Base-by-base conservation (phyloP, 345 rosid species). In the Salix arbutifolia region DNA sequence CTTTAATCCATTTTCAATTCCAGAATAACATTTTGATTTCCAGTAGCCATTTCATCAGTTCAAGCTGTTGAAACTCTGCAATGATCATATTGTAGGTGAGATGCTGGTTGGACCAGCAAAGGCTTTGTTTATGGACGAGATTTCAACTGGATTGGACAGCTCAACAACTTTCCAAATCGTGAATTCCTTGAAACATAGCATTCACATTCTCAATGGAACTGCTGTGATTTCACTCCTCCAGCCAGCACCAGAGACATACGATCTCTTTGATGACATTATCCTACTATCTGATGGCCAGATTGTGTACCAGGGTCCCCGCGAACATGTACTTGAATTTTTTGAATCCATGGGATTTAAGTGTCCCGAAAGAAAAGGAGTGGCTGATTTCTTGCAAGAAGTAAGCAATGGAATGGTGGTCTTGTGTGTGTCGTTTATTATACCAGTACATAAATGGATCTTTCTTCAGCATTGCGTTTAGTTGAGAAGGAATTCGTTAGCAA, bases 301-400 rank as follows among this genome's bases (percentile, higher is more conserved):
- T 7, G 83, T 90, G 71, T 92, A 89, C 84, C 97, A 92, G 50
- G 97, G 94, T 38, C 90, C 90, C 4, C 87, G 91, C 3, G 91
- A 89, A 76, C 68, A 82, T 18, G 85, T 88, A 28, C 86, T 89
- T 2, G 86, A 76, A 0, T 92, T 92, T 71, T 92, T 90, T 6
- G 89, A 88, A 69, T 66, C 71, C 1, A 86, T 88, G 92, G 97
- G 97, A 65, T 92, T 92, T 82, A 86, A 73, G 68, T 92, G 94
- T 82, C 94, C 97, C 19, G 84, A 82, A 79, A 86, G 97, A 81
- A 92, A 92, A 86, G 95, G 91, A 5, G 84, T 84, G 12, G 97
- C 95, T 33, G 97, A 90, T 75, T 92, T 89, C 86, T 81, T 92
- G 75, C 97, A 92, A 67, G 97, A 92, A 85, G 97, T 90, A 77